Conservation (phyloP, 352 stramenopile species). For the Phytophthora vignae region DNA sequence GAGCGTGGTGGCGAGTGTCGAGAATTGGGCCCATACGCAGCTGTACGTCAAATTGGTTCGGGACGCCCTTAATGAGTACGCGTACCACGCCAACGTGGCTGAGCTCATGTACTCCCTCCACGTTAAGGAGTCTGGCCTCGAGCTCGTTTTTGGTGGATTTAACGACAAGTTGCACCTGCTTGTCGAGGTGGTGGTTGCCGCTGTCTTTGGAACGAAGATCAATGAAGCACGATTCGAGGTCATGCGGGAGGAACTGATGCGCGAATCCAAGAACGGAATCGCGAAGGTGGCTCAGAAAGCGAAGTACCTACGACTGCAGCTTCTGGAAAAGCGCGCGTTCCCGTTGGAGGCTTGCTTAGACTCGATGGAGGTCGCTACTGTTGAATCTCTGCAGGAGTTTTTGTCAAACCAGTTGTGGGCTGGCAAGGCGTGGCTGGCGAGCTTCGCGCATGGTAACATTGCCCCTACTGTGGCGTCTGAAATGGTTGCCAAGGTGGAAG, state of each 20-base stretch:
- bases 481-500: constrained; percentile 56
- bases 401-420: constrained; percentile 57
- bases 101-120: constrained; percentile 77
- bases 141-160: constrained; percentile 79
- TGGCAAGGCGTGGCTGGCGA: constrained; percentile 54
- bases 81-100: constrained; percentile 78
- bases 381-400: constrained; percentile 51
- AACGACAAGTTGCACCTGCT: constrained; percentile 79
- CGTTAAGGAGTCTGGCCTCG: constrained; percentile 67
- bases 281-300: constrained; percentile 66
- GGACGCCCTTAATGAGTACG: constrained; percentile 76
- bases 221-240: constrained; percentile 62
- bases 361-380: constrained; percentile 51
- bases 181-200: constrained; percentile 65
- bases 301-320: constrained; percentile 70
- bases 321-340: constrained; percentile 65
- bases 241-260: constrained; percentile 75
- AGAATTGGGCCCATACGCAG: constrained; percentile 55
- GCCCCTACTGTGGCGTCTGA: constrained; percentile 35
- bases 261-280: constrained; percentile 72
- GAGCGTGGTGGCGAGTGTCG: constrained; percentile 46
- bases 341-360: constrained; percentile 52
- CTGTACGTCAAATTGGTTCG: constrained; percentile 72
- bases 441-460: constrained; percentile 84
- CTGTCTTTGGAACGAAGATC: constrained; percentile 62